phyloP scores from a whole-genome alignment of 352 stramenopile species.

The Phytophthora agathidicida region DNA sequence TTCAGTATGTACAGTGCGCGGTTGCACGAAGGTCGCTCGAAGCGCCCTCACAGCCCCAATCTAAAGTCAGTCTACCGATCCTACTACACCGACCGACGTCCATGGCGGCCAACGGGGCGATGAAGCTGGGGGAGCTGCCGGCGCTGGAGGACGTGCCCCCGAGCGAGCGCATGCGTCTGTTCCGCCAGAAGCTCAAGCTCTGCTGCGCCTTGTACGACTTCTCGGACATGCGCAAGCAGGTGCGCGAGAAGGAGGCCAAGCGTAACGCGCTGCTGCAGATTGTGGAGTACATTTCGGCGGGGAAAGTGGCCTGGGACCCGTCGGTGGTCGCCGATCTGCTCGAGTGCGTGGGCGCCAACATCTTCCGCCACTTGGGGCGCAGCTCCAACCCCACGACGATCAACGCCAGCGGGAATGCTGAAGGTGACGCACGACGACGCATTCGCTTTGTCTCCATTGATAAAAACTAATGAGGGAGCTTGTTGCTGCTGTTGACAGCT shows the following conservation, averaged over 20 bases:
- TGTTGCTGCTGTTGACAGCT: conserved; percentile 11
- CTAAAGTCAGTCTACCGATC: conserved; percentile 25
- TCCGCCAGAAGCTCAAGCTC: conserved; percentile 72
- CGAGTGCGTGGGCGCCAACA: conserved; percentile 77
- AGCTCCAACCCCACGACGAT: conserved; percentile 82
- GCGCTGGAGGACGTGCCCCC: conserved; percentile 58
- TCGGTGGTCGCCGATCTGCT: conserved; percentile 73
- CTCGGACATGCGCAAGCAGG: conserved; percentile 58
- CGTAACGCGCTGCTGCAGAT: conserved; percentile 97
- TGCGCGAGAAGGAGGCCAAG: conserved; percentile 88
- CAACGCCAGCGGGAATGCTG: conserved; percentile 47
- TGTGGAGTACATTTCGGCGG: conserved; percentile 95
- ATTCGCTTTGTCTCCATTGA: no score
- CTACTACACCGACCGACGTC: no score
- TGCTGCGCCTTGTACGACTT: conserved; percentile 69
- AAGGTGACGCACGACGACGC: no score
- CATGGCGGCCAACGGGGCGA: conserved; percentile 30
- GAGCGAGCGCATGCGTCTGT: conserved; percentile 65
- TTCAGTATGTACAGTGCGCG: background rate
- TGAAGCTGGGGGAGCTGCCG: conserved; percentile 61
- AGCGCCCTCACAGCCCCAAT: background rate
- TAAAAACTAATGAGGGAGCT: background rate
- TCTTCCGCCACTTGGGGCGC: conserved; percentile 87
- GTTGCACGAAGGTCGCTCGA: conserved; percentile 12
- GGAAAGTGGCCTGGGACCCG: conserved; percentile 67